Conservation (phyloP, 108 stramenopile genomes). For the Mayamaea pseudoterrestris region DNA sequence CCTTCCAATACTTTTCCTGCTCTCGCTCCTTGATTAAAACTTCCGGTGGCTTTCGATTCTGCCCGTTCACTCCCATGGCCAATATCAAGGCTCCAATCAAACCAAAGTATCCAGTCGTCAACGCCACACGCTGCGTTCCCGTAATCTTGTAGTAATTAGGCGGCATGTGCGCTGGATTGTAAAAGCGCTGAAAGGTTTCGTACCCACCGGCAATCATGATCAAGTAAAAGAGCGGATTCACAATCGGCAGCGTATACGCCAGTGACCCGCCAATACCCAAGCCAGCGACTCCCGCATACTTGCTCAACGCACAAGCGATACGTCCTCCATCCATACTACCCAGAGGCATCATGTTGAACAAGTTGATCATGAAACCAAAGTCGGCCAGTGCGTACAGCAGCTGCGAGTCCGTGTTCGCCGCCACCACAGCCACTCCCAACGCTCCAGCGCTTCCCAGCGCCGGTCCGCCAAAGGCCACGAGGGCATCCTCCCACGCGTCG, state of each 20-base stretch:
- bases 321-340: slow-evolving; percentile 88
- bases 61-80: slow-evolving; percentile 72
- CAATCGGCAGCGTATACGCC: slow-evolving; percentile 53
- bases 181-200: slow-evolving; percentile 70
- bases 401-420: slow-evolving; percentile 58
- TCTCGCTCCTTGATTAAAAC: slow-evolving; percentile 27
- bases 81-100: slow-evolving; percentile 54
- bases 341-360: slow-evolving; percentile 87
- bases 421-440: slow-evolving; percentile 54
- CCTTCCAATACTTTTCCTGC: no score
- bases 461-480: slow-evolving; percentile 88
- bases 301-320: slow-evolving; percentile 78
- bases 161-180: slow-evolving; percentile 45
- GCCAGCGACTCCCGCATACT: slow-evolving; percentile 67
- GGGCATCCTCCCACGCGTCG: slow-evolving; percentile 80
- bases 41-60: slow-evolving; percentile 66
- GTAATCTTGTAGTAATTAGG: slow-evolving; percentile 70
- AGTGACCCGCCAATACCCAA: slow-evolving; percentile 64
- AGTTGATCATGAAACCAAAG: slow-evolving; percentile 93
- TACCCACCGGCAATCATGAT: slow-evolving; percentile 73
- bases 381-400: slow-evolving; percentile 84
- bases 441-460: slow-evolving; percentile 74
- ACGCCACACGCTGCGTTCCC: slow-evolving; percentile 29
- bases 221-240: slow-evolving; percentile 86
- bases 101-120: slow-evolving; percentile 70